phyloP scores from a whole-genome alignment of 345 rosid genomes.

The thale cress (Arabidopsis thaliana) region TAIR10.1 NC_003071.7:14825001-14825500 shows the following conservation, averaged over 20 bases:
- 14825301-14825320: constrained; percentile 56
- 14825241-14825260: constrained; percentile 63
- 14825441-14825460: constrained; percentile 76
- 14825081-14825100: constrained; percentile 67
- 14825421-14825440: constrained; percentile 77
- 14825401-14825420: constrained; percentile 71
- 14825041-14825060: constrained; percentile 67
- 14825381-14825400: constrained; percentile 66
- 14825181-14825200: constrained; percentile 60
- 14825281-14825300: constrained; percentile 58
- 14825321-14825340: constrained; percentile 62
- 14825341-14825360: constrained; percentile 56
- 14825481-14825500: constrained; percentile 64
- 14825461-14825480: constrained; percentile 76
- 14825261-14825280: constrained; percentile 57
- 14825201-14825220: constrained; percentile 66
- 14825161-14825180: constrained; percentile 62
- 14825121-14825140: constrained; percentile 74
- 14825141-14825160: constrained; percentile 53
- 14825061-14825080: constrained; percentile 65
- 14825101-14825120: constrained; percentile 72
- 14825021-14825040: constrained; percentile 75
- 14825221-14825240: constrained; percentile 71
- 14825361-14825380: constrained; percentile 66
- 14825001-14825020: constrained; percentile 54